Evolutionary conservation across 2,329 filamentous ascomycete species (phyloP), one percentile per base, ranked within the genome.

Genomic region (Fusarium sp.): DNA sequence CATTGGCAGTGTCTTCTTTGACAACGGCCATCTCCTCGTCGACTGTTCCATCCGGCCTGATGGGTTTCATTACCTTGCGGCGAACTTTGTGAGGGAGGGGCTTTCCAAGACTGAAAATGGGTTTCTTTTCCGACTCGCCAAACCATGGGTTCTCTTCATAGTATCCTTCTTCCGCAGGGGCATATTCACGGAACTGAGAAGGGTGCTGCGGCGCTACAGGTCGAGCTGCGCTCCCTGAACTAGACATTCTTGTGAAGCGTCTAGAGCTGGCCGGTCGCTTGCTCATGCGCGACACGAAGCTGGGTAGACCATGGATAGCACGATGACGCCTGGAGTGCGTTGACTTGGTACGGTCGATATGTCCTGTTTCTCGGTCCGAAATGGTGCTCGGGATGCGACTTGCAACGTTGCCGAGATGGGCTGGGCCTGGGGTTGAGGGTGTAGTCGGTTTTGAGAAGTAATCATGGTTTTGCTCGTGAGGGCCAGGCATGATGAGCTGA

Each of bases 131-230:
- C 4, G 43, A 37, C 30, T 68, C 53, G 3, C 57, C 57, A n/a
- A 68, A 70, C 67, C 67, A 71, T 13, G 67, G 68, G 1, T 71
- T 71, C 13, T 67, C 65, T 6, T 71, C 41, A 7, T 56, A 58
- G 15, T 71, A 71, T 0, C 50, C 67, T 44, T 68, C 68, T 9
- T 70, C 62, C 0, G 72, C 71, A 2, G 64, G 66, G 20, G 48
- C 57, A 48, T 53, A 67, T 20, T 46, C 20, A 8, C 39, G 57
- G 6, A 51, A 41, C 0, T 65, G 54, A 5, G 61, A 49, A 0
- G 54, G n/a, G 30, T 65, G 44, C 7, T 65, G 48, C 3, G 35
- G 33, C 6, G n/a, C 32, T 20, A 33, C 17, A 7, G 54, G 53
- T 1, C 26, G 47, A 19, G 41, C 15, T 19, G 28, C 8, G 4